A percentile compares a stretch with the other conserved stretches of the same genome.
phyloP scores from a whole-genome alignment of 345 rosid species.

The Melaleuca quinquenervia region DNA sequence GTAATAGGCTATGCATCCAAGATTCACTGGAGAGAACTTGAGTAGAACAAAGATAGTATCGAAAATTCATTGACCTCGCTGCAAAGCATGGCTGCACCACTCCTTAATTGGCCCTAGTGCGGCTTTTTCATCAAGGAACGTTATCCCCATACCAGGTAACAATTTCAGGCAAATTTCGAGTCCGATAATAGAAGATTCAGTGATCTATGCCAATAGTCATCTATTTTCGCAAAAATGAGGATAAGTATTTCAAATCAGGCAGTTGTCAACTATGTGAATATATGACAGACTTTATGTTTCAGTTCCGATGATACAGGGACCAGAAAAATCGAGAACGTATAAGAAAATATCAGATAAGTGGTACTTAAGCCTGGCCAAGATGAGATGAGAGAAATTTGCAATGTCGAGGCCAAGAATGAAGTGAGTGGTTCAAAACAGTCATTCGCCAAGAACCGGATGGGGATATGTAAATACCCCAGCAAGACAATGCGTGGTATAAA shows the following conservation, averaged over 20 bases:
- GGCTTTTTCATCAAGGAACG: slow-evolving; percentile 39
- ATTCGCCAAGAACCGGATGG: slow-evolving; percentile 1
- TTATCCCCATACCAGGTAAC: slow-evolving; percentile 32
- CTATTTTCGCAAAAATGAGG: neutral
- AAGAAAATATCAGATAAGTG: slow-evolving; percentile 27
- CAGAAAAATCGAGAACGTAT: slow-evolving; percentile 30
- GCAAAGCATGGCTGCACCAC: slow-evolving; percentile 22
- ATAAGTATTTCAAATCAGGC: neutral
- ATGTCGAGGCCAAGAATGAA: slow-evolving; percentile 21
- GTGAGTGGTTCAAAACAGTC: slow-evolving; percentile 17
- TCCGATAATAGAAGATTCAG: too few species aligned
- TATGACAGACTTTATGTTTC: neutral
- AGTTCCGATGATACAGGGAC: slow-evolving; percentile 16
- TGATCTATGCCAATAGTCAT: neutral
- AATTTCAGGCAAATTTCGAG: neutral
- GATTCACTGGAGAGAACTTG: slow-evolving; percentile 25
- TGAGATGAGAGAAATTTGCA: slow-evolving; percentile 21
- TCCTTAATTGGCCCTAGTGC: slow-evolving; percentile 39
- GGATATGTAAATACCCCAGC: slow-evolving; percentile 28
- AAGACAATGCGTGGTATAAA: neutral
- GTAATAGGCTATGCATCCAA: slow-evolving; percentile 15
- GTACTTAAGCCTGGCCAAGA: slow-evolving; percentile 14
- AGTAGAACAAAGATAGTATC: slow-evolving; percentile 26
- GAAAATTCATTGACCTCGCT: slow-evolving; percentile 16
- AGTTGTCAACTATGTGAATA: neutral